Evolutionary conservation across 345 rosid species (phyloP), one percentile per base, ranked within the genome.

Genomic region (Atalantia buxifolia): DNA sequence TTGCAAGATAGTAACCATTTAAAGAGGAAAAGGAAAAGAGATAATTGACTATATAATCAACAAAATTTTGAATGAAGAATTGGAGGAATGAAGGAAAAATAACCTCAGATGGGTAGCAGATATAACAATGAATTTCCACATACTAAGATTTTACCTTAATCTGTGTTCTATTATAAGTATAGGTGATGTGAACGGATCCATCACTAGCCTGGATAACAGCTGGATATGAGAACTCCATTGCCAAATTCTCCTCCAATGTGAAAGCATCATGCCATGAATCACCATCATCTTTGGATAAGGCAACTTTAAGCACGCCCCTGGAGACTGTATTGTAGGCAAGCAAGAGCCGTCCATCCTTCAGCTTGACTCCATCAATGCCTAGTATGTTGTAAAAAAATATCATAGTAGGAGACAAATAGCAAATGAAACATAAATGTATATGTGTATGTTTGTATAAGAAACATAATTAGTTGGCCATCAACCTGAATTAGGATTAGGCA

Each of bases 401-500:
- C 21, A 5, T 74, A 33, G 12, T 70, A 38, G 27, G 56, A 66
- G 64, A 24, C 33, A 50, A 50, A 35, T 24, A 76, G 56, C 40
- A 63, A 13, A 63, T 63, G 24, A 33, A 65, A 63, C 6, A 53
- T 18, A 53, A 18, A 30, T 65, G n/a, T 66, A 9, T 35, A 10
- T 35, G 13, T 66, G 24, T 4, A 4, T 22, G 36, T 21, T 8
- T 35, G 27, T 35, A 70, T 50, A 75, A 48, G n/a, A 27, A 36
- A 25, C 50, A 56, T 72, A 75, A 59, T 56, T 42, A 53, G 22
- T 53, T 6, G 27, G 50, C 64, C 66, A 76, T 72, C 71, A 76
- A 95, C 98, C 98, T 88, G 99, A 95, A 78, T 95, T 95, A 62
- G 98, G 99, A 82, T 93, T 93, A 59, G 94, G 93, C 78, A 94